A percentile compares a stretch with the other conserved stretches of the same genome.
phyloP scores from a whole-genome alignment of 2,329 filamentous ascomycete genomes.

The Allantophomopsis lycopodina region DNA sequence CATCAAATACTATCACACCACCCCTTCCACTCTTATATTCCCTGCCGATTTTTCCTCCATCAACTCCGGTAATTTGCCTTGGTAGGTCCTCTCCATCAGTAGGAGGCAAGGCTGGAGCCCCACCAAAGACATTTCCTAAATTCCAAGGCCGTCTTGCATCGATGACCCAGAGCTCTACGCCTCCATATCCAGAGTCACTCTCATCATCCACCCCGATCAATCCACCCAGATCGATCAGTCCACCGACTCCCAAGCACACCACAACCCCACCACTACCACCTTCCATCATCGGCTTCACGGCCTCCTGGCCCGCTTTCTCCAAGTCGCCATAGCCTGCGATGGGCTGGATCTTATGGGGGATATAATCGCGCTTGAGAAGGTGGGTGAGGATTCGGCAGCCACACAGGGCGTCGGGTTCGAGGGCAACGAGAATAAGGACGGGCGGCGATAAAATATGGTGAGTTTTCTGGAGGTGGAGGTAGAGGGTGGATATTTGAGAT shows the following conservation, averaged over 20 bases:
- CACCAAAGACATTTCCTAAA: slow-evolving; percentile 81
- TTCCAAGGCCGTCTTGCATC: slow-evolving; percentile 93
- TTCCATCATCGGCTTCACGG: slow-evolving; percentile 77
- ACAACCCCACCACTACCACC: slow-evolving; percentile 83
- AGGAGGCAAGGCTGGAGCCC: slow-evolving; percentile 37
- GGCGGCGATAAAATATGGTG: slow-evolving; percentile 85
- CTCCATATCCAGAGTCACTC: slow-evolving; percentile 49
- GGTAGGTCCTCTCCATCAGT: slow-evolving; percentile 26
- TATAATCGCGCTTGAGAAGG: slow-evolving; percentile 94
- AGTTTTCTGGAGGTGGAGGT: slow-evolving; percentile 73
- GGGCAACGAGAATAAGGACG: slow-evolving; percentile 79
- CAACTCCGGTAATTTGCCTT: slow-evolving; percentile 50
- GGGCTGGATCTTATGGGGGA: slow-evolving; percentile 93
- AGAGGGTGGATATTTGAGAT: slow-evolving; percentile 77
- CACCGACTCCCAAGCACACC: slow-evolving; percentile 84
- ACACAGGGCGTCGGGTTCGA: slow-evolving; percentile 91
- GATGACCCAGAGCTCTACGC: slow-evolving; percentile 91
- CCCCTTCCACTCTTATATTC: slow-evolving; percentile 67
- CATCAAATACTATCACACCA: slow-evolving; percentile 88
- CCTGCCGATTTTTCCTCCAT: slow-evolving; percentile 56
- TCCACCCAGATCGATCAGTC: slow-evolving; percentile 74
- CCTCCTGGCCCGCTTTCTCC: slow-evolving; percentile 60
- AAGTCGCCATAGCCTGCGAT: slow-evolving; percentile 88
- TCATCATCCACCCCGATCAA: slow-evolving; percentile 64
- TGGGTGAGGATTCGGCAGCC: slow-evolving; percentile 87